Evolutionary conservation across 495 filamentous ascomycete species (phyloP), one percentile per base, ranked within the genome.

Genomic region (Halenospora varia): DNA sequence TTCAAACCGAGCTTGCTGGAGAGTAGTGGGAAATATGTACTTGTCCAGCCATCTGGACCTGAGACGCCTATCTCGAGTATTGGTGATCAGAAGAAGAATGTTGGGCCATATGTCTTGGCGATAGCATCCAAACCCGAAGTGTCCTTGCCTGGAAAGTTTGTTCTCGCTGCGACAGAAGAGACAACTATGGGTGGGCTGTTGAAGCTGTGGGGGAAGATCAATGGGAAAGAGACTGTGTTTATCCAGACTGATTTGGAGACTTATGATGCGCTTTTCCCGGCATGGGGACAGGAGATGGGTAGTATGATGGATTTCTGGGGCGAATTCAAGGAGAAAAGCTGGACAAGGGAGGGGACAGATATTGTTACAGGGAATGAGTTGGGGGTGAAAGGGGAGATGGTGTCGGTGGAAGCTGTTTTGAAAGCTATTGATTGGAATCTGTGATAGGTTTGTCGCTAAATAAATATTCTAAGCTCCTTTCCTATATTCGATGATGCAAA

Each of bases 221-320:
- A 62, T 48, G 65, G 71, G 10, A 60, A 62, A 2, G 49, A 57
- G 49, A 62, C 62, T 1, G 51, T 51, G 25, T 70, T 64, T 60
- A 42, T 73, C 4, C 50, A 65, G 29, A 51, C 58, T 6, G 17
- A 17, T 23, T n/a, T 60, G 20, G 25, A 64, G 35, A 64, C 62
- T 15, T 77, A 57, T 50, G 35, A 70, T n/a, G 45, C 46, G 22
- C 8, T 75, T 15, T 75, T 71, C 68, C 70, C 72, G 20, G 44
- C 60, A 19, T 73, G 69, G 68, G 68, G 58, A 0, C 57, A 62
- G 11, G 69, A 73, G 67, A 70, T 74, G 61, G 73, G 68, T 9
- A 47, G 63, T n/a, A 74, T 74, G 69, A 70, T 72, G 63, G 60
- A 70, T 65, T 75, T 65, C 52, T 73, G 69, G 68, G 69, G 68